Percentiles rank a stretch among this genome's conserved stretches.
Evolutionary conservation across 139 green algal species (phyloP).

Genomic region (Ostreobium quekettii): DNA sequence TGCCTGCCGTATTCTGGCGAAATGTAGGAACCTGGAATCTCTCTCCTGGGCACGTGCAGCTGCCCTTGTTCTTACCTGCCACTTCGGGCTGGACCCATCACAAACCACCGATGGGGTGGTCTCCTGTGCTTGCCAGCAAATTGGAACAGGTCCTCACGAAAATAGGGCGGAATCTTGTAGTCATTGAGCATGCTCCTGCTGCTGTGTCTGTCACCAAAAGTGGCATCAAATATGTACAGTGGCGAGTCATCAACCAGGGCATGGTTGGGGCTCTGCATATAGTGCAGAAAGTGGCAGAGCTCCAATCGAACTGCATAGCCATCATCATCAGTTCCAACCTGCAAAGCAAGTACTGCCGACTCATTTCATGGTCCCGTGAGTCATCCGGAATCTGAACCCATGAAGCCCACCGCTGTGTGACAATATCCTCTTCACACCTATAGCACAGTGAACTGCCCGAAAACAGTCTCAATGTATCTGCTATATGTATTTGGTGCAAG

Average conservation of each 20-base stretch:
- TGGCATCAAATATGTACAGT: conserved; percentile 72
- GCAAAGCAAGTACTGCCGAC: conserved; percentile 4
- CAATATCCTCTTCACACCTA: too few relatives aligned
- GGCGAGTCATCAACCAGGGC: conserved; percentile 52
- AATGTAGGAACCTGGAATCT: background rate
- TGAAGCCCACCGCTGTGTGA: too few relatives aligned
- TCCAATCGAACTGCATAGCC: conserved; percentile 79
- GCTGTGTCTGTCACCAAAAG: conserved; percentile 32
- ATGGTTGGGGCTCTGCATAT: conserved; percentile 42
- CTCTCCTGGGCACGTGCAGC: background rate
- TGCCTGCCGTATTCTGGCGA: background rate
- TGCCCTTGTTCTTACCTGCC: conserved; percentile 24
- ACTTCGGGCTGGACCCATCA: conserved; percentile 53
- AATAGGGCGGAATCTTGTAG: conserved; percentile 58
- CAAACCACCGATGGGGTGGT: conserved; percentile 71
- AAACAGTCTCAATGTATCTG: too few relatives aligned
- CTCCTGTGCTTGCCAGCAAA: conserved; percentile 61
- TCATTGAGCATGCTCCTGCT: conserved; percentile 34
- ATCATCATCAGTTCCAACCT: conserved; percentile 86
- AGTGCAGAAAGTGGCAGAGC: conserved; percentile 64
- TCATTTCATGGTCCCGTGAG: too few relatives aligned
- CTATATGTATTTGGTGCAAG: too few relatives aligned
- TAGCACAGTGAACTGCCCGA: too few relatives aligned
- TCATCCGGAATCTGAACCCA: too few relatives aligned
- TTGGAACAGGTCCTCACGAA: conserved; percentile 71